A percentile compares a stretch with the other conserved stretches of the same genome.
phyloP scores from a whole-genome alignment of 495 filamentous ascomycete genomes.

The Neurospora intermedia region DNA sequence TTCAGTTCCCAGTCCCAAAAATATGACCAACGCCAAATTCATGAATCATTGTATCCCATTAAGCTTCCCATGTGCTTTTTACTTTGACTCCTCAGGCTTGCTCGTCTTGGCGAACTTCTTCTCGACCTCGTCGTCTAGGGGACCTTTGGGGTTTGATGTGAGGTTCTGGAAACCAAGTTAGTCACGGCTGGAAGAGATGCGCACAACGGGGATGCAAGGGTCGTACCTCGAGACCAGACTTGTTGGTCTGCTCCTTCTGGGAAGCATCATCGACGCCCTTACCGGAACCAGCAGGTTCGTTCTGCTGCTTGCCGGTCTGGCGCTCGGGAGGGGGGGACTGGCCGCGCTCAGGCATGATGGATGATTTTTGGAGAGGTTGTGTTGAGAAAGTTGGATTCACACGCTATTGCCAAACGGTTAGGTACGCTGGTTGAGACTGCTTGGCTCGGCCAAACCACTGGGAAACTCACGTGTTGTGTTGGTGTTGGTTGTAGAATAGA shows the following conservation, averaged over 20 bases:
- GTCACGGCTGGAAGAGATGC: not conserved
- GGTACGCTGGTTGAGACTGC: not conserved
- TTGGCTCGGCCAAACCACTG: not conserved
- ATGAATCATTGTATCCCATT: not conserved
- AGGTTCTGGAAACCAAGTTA: slow-evolving; percentile 29
- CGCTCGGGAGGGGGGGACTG: slow-evolving; percentile 72
- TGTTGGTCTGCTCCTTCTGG: slow-evolving; percentile 39
- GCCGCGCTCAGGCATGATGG: slow-evolving; percentile 42
- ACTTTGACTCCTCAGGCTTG: not conserved
- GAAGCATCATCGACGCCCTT: slow-evolving; percentile 38
- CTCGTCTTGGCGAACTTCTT: slow-evolving; percentile 47
- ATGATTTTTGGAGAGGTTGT: not conserved
- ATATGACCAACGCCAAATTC: not conserved
- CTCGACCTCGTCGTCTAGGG: slow-evolving; percentile 56
- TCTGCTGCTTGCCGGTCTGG: slow-evolving; percentile 54
- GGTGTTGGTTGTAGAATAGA: not conserved
- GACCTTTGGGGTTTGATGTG: slow-evolving; percentile 58
- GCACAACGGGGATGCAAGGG: not conserved
- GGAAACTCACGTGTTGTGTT: not conserved
- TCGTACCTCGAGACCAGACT: slow-evolving; percentile 37
- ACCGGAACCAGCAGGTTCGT: slow-evolving; percentile 44
- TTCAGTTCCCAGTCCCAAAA: not conserved
- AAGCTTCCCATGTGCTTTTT: not conserved
- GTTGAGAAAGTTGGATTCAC: not conserved
- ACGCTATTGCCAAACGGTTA: not conserved